These are phyloP conservation scores for Scytalidium lignicola DNA, from an alignment of 2,329 filamentous ascomycete species.

Conservation along the genomic window DNA sequence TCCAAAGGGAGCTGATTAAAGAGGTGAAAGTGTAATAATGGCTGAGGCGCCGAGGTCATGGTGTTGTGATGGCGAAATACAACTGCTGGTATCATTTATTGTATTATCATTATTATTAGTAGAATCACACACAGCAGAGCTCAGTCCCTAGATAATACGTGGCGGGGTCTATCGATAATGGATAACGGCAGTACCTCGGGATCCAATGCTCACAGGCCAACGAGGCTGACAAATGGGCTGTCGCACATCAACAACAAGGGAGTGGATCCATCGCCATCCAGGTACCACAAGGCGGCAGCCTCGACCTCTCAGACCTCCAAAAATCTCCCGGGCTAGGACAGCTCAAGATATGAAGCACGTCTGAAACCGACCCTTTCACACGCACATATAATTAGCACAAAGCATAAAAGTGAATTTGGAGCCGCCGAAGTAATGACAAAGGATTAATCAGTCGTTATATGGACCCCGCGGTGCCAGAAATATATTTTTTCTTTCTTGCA, in stretches of 20 bases:
- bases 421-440: neutral
- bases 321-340: constrained; percentile 2
- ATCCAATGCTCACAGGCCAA: neutral
- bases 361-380: constrained; percentile 17
- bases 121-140: too few relatives aligned
- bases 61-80: too few relatives aligned
- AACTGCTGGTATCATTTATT: too few relatives aligned
- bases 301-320: neutral
- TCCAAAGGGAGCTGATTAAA: neutral
- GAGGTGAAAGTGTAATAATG: constrained; percentile 25
- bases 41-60: too few relatives aligned
- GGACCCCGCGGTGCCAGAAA: neutral
- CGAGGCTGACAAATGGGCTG: neutral
- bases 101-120: too few relatives aligned
- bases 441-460: neutral
- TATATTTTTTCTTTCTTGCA: too few relatives aligned
- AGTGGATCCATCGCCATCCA: neutral
- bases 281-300: neutral
- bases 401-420: constrained; percentile 27
- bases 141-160: too few relatives aligned
- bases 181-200: neutral
- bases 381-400: neutral
- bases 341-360: constrained; percentile 10
- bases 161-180: neutral
- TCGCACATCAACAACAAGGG: neutral